A percentile compares a stretch with the other conserved stretches of the same genome.
phyloP scores from a whole-genome alignment of 2,329 filamentous ascomycete species.

The Aspergillus ochraceus region DNA sequence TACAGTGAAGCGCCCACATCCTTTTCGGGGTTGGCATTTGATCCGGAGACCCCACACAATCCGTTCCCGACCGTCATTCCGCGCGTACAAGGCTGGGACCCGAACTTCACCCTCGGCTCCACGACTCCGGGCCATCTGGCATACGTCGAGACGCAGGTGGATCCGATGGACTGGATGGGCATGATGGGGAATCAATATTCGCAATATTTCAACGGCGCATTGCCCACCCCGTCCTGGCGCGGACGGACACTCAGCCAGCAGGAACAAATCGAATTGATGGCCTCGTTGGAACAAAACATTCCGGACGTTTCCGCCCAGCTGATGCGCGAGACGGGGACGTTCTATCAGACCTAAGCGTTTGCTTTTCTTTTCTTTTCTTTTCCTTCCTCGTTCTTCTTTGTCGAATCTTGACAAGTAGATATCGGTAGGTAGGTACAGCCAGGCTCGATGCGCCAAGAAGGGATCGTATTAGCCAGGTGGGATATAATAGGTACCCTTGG shows the following conservation, averaged over 20 bases:
- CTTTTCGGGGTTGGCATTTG: slow-evolving; percentile 30
- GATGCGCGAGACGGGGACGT: slow-evolving; percentile 41
- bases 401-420: background rate
- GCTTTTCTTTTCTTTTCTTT: background rate
- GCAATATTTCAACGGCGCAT: slow-evolving; percentile 48
- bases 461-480: no score
- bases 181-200: slow-evolving; percentile 49
- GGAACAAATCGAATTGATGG: slow-evolving; percentile 82
- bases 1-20: slow-evolving; percentile 21
- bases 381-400: background rate
- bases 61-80: slow-evolving; percentile 41
- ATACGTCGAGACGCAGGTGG: slow-evolving; percentile 34
- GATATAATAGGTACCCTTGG: no score
- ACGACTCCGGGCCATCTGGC: slow-evolving; percentile 37
- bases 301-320: slow-evolving; percentile 45
- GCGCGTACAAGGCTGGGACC: slow-evolving; percentile 44
- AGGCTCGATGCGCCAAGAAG: background rate
- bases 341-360: slow-evolving; percentile 37
- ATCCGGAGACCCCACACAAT: slow-evolving; percentile 42
- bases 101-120: slow-evolving; percentile 39
- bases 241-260: slow-evolving; percentile 71
- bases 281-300: slow-evolving; percentile 65
- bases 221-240: slow-evolving; percentile 51
- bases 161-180: slow-evolving; percentile 45
- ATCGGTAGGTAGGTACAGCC: no score